Conservation (phyloP, 805 yeast genomes). For the Wickerhamomyces queroliae region DNA sequence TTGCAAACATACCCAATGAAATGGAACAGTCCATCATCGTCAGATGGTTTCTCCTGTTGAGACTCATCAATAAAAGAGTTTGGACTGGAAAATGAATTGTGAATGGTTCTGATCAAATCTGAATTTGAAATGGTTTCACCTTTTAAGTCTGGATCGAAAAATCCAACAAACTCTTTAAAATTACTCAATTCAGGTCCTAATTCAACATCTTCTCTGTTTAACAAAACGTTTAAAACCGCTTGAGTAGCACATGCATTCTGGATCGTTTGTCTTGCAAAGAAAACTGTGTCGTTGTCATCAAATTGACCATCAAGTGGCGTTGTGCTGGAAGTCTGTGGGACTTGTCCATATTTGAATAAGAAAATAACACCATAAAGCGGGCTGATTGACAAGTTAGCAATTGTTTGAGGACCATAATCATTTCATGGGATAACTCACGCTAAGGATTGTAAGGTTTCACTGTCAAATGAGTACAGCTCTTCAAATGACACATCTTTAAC, state of each 20-base stretch:
- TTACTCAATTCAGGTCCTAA: slow-evolving; percentile 43
- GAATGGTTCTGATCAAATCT: slow-evolving; percentile 47
- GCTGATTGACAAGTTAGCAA: slow-evolving; percentile 8
- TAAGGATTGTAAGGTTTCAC: slow-evolving; percentile 28
- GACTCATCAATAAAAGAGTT: slow-evolving; percentile 41
- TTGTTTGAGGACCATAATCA: no score
- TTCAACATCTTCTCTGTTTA: slow-evolving; percentile 37
- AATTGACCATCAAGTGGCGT: slow-evolving; percentile 43
- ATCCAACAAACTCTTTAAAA: slow-evolving; percentile 43
- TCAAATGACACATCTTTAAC: slow-evolving; percentile 50
- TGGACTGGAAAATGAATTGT: slow-evolving; percentile 59
- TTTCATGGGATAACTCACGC: no score
- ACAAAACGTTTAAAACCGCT: slow-evolving; percentile 53
- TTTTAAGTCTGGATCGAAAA: slow-evolving; percentile 48
- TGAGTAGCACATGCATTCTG: slow-evolving; percentile 74
- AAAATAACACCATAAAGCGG: slow-evolving; percentile 58
- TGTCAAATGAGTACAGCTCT: slow-evolving; percentile 50
- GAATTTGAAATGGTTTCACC: slow-evolving; percentile 61
- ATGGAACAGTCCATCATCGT: slow-evolving; percentile 50
- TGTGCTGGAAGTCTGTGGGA: slow-evolving; percentile 24
- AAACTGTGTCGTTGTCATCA: slow-evolving; percentile 34
- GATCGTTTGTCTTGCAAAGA: slow-evolving; percentile 59
- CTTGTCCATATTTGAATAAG: slow-evolving; percentile 51
- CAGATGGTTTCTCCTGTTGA: slow-evolving; percentile 13
- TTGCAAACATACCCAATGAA: slow-evolving; percentile 47